Evolutionary conservation across 2,329 filamentous ascomycete species (phyloP).

Genomic region (Monilinia polystroma): DNA sequence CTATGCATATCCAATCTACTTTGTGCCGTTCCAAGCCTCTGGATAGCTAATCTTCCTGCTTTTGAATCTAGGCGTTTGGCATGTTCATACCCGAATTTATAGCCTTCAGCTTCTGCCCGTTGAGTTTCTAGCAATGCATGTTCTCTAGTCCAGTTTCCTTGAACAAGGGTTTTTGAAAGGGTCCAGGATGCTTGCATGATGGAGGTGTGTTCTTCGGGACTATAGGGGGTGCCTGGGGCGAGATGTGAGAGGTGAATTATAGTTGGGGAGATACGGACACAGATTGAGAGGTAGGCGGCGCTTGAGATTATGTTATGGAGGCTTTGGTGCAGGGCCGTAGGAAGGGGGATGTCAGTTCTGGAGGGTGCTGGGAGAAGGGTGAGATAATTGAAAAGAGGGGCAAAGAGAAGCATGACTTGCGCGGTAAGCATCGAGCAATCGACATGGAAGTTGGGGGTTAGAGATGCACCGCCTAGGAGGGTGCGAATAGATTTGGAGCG

Average conservation of each 20-base stretch:
- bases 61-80: neutral
- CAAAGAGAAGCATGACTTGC: constrained; percentile 45
- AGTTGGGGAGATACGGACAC: constrained; percentile 31
- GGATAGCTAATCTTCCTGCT: neutral
- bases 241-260: constrained; percentile 33
- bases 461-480: constrained; percentile 27
- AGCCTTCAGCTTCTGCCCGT: constrained; percentile 5
- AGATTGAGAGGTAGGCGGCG: constrained; percentile 34
- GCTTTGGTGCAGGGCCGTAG: constrained; percentile 28
- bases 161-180: constrained; percentile 24
- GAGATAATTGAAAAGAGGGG: constrained; percentile 33
- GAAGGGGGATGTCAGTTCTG: constrained; percentile 17
- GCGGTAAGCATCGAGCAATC: constrained; percentile 52
- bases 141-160: constrained; percentile 4
- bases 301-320: constrained; percentile 36
- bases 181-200: constrained; percentile 25
- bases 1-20: neutral
- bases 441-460: constrained; percentile 41
- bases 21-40: neutral
- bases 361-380: constrained; percentile 23
- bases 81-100: neutral
- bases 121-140: neutral
- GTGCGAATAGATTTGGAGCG: constrained; percentile 29
- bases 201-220: constrained; percentile 27
- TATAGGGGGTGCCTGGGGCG: constrained; percentile 28